Evolutionary conservation across 2,329 filamentous ascomycete genomes (phyloP).

Genomic region (Rugonectria rugulosa): DNA sequence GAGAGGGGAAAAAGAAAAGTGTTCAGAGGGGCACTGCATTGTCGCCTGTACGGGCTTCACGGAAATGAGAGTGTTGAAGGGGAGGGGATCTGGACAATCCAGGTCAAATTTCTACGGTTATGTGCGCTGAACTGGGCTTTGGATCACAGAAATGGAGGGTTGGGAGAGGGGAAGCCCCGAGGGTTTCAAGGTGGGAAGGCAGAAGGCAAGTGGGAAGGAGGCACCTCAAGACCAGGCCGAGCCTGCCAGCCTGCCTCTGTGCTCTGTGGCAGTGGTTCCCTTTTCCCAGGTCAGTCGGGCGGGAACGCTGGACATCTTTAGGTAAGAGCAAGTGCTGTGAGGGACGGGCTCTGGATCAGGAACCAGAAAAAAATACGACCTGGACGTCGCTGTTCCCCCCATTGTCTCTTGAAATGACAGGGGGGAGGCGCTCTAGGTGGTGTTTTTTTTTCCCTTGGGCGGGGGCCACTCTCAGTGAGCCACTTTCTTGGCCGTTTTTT

Average conservation of each 20-base stretch:
- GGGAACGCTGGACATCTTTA: too few relatives aligned
- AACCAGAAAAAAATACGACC: too few relatives aligned
- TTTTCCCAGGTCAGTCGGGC: too few relatives aligned
- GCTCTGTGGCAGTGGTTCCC: neutral
- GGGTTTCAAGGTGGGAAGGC: too few relatives aligned
- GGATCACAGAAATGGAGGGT: slow-evolving; percentile 10
- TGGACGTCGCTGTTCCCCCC: too few relatives aligned
- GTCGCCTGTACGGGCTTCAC: slow-evolving; percentile 1
- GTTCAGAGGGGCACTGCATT: neutral
- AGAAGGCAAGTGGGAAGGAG: slow-evolving; percentile 5
- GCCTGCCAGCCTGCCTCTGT: neutral
- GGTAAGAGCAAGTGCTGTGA: too few relatives aligned
- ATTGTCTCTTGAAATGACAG: neutral
- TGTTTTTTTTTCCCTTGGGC: slow-evolving; percentile 3
- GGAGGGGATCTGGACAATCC: neutral
- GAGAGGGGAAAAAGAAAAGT: slow-evolving; percentile 1
- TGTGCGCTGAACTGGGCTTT: slow-evolving; percentile 7
- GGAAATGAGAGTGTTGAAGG: too few relatives aligned
- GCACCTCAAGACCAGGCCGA: slow-evolving; percentile 1
- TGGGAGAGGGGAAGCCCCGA: slow-evolving; percentile 6
- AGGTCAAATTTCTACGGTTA: slow-evolving; percentile 5
- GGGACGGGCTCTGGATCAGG: too few relatives aligned
- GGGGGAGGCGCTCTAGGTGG: slow-evolving; percentile 6
- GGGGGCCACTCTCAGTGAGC: slow-evolving; percentile 14
- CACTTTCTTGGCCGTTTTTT: slow-evolving; percentile 14